Evolutionary conservation across 2,329 filamentous ascomycete species (phyloP).

Genomic region (Neurospora crassa): DNA sequence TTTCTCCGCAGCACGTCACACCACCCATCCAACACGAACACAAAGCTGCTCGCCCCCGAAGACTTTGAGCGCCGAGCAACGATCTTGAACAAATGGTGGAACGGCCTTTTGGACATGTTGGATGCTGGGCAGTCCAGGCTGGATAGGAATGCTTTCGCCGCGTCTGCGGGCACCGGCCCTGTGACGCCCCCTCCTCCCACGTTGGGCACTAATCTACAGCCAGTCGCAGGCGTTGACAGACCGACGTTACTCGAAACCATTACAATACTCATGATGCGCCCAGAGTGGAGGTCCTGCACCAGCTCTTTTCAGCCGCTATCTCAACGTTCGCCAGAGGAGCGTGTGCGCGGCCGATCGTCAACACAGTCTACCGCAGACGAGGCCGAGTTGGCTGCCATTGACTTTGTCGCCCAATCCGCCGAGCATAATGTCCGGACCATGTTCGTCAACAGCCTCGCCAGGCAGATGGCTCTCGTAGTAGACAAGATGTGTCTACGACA

Average conservation of each 20-base stretch:
- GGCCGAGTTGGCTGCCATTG: slow-evolving; percentile 46
- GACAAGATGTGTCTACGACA: slow-evolving; percentile 79
- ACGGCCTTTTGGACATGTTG: slow-evolving; percentile 68
- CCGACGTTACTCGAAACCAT: slow-evolving; percentile 71
- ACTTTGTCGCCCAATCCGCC: slow-evolving; percentile 53
- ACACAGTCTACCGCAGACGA: slow-evolving; percentile 52
- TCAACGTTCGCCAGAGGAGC: slow-evolving; percentile 42
- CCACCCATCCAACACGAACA: slow-evolving; percentile 53
- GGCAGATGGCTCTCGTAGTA: slow-evolving; percentile 79
- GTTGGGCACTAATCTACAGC: slow-evolving; percentile 36
- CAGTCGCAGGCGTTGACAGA: slow-evolving; percentile 74
- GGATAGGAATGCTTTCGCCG: slow-evolving; percentile 16
- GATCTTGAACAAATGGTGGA: slow-evolving; percentile 90
- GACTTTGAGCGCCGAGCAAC: slow-evolving; percentile 72
- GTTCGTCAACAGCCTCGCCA: slow-evolving; percentile 71
- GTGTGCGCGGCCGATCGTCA: slow-evolving; percentile 33
- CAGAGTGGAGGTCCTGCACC: slow-evolving; percentile 74
- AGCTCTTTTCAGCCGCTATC: slow-evolving; percentile 55
- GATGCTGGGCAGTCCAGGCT: slow-evolving; percentile 43
- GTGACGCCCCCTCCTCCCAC: slow-evolving; percentile 11
- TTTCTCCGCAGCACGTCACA: slow-evolving; percentile 64
- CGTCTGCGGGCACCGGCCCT: slow-evolving; percentile 10
- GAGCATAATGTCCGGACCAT: slow-evolving; percentile 84
- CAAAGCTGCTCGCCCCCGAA: slow-evolving; percentile 53
- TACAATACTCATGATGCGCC: slow-evolving; percentile 74